Evolutionary conservation across 768 basidiomycete genomes (phyloP).

Genomic region (Xanthoconium stramineum): DNA sequence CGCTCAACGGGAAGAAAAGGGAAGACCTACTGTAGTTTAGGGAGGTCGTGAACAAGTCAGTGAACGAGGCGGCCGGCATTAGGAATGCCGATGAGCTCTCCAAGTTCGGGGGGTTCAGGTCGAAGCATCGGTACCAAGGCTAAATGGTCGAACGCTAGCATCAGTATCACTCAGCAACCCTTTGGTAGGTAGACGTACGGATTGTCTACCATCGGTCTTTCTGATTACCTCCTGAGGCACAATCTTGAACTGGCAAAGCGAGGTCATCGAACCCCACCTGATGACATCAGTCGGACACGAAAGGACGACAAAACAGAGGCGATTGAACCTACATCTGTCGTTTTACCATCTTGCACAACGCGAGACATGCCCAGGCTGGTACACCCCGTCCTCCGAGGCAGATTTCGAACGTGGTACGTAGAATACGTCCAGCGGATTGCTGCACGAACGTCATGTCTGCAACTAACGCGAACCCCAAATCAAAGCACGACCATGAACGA

Average conservation of each 20-base stretch:
- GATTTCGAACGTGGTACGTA: conserved; percentile 1
- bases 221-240: conserved; percentile 81
- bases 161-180: not conserved
- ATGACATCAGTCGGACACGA: not conserved
- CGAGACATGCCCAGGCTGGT: conserved; percentile 86
- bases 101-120: conserved; percentile 90
- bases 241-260: conserved; percentile 91
- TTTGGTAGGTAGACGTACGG: conserved; percentile 52
- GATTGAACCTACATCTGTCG: conserved; percentile 60
- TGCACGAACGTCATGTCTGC: conserved; percentile 89
- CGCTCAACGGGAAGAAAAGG: not conserved
- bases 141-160: conserved; percentile 21
- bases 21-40: conserved; percentile 75
- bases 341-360: conserved; percentile 96
- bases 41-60: conserved; percentile 92
- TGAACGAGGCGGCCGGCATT: conserved; percentile 93
- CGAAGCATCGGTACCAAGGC: conserved; percentile 98
- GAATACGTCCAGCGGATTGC: conserved; percentile 81
- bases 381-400: conserved; percentile 85
- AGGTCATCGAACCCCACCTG: conserved; percentile 98
- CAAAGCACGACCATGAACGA: not conserved
- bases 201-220: conserved; percentile 96
- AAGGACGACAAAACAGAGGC: not conserved
- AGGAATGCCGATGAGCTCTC: conserved; percentile 90
- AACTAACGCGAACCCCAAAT: not conserved